Evolutionary conservation across 495 filamentous ascomycete genomes (phyloP).

Genomic region (Chaetomium cochliodes): DNA sequence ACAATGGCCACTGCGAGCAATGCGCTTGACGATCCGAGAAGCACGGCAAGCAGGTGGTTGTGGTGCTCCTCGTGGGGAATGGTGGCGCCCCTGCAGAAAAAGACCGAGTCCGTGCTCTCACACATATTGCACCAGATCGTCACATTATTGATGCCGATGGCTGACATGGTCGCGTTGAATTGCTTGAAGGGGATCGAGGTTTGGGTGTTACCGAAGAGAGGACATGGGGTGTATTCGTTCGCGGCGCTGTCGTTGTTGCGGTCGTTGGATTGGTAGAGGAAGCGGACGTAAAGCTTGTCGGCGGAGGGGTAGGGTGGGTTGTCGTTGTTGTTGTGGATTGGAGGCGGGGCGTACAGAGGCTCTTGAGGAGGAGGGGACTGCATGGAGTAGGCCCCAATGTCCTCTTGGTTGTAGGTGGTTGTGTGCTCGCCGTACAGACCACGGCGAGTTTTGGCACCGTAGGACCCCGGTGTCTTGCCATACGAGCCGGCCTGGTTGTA

Average conservation of each 20-base stretch:
- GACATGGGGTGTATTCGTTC: background rate
- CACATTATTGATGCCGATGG: conserved; percentile 7
- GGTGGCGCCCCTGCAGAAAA: conserved; percentile 7
- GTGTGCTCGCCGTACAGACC: background rate
- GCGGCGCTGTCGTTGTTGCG: background rate
- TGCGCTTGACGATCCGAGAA: background rate
- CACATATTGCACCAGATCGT: conserved; percentile 8
- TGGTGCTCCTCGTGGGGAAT: background rate
- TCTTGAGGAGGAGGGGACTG: too few species aligned
- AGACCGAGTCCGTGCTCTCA: background rate
- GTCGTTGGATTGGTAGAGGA: conserved; percentile 37
- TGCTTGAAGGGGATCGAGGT: conserved; percentile 4
- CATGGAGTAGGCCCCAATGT: too few species aligned
- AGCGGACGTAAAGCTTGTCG: conserved; percentile 40
- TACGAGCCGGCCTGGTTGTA: background rate
- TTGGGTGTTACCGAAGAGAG: conserved; percentile 8
- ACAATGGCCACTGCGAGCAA: too few species aligned
- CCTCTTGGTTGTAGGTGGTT: background rate
- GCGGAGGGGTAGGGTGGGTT: conserved; percentile 23
- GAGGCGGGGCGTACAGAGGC: too few species aligned
- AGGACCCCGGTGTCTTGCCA: background rate
- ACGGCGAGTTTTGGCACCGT: background rate
- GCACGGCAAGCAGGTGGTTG: background rate
- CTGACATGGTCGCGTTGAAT: conserved; percentile 9
- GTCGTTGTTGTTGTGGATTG: background rate